A percentile compares a stretch with the other conserved stretches of the same genome.
Conservation (phyloP, 2,329 filamentous ascomycete species). For the Penicillium rolfsii region DNA sequence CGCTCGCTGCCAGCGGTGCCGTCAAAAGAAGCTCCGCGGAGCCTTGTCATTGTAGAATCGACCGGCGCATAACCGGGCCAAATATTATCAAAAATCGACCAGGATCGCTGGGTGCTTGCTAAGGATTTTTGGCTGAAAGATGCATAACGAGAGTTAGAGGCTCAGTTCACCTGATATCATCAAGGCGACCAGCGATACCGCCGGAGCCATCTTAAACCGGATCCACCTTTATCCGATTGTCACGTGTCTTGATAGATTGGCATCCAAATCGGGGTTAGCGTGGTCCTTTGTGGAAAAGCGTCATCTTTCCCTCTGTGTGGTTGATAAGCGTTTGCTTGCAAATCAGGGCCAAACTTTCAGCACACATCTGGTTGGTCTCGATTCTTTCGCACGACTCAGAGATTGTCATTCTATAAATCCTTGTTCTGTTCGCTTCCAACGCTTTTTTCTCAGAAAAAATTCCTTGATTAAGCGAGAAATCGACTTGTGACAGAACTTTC, state of each 20-base stretch:
- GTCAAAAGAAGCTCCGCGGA: slow-evolving; percentile 46
- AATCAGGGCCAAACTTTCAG: slow-evolving; percentile 5
- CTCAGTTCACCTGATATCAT: slow-evolving; percentile 33
- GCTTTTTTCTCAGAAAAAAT: not conserved
- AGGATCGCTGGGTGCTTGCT: not conserved
- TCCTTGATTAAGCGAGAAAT: slow-evolving; percentile 6
- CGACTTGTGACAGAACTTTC: slow-evolving; percentile 12
- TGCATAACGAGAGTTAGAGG: slow-evolving; percentile 5
- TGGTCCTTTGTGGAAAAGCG: slow-evolving; percentile 11
- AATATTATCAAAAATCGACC: not conserved
- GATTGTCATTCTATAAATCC: not conserved
- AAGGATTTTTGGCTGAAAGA: not conserved
- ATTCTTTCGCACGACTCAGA: not conserved
- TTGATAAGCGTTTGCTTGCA: slow-evolving; percentile 18
- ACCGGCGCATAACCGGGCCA: slow-evolving; percentile 34
- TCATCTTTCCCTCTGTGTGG: slow-evolving; percentile 6
- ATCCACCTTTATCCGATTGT: slow-evolving; percentile 6
- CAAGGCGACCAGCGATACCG: slow-evolving; percentile 7
- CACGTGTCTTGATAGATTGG: slow-evolving; percentile 4
- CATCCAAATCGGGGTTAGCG: slow-evolving; percentile 1
- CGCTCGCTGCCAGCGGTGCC: slow-evolving; percentile 35
- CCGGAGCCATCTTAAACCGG: slow-evolving; percentile 22
- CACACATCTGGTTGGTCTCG: not conserved
- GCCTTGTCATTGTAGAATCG: slow-evolving; percentile 45
- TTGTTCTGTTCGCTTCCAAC: not conserved